A percentile compares a stretch with the other conserved stretches of the same genome.
Conservation (phyloP, 2,329 filamentous ascomycete genomes). For the Talaromyces islandicus region DNA sequence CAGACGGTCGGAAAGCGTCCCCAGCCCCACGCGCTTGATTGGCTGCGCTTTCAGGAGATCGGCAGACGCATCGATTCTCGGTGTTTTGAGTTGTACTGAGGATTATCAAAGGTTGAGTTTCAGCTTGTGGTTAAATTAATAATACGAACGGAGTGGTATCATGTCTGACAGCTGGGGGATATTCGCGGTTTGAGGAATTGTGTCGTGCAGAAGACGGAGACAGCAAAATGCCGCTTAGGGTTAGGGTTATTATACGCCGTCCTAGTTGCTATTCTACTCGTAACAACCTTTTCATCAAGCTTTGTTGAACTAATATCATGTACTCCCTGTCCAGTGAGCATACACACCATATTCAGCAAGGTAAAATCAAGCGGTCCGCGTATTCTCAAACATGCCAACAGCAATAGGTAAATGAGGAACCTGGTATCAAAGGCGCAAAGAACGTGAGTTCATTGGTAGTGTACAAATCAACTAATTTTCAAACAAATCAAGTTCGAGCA, state of each 20-base stretch:
- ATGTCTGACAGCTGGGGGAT: neutral
- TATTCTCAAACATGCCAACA: neutral
- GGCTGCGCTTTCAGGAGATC: neutral
- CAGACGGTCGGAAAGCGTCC: neutral
- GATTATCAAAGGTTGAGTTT: neutral
- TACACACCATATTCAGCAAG: neutral
- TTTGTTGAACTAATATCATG: neutral
- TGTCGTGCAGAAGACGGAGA: neutral
- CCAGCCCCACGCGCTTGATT: neutral
- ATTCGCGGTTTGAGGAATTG: neutral
- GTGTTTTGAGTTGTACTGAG: neutral
- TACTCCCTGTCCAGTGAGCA: neutral
- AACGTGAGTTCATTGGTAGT: neutral
- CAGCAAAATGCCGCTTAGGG: neutral
- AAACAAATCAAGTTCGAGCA: neutral
- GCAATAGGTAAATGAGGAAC: neutral
- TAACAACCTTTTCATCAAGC: neutral
- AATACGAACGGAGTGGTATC: neutral
- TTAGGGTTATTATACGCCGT: neutral
- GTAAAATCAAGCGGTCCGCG: neutral
- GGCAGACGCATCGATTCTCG: neutral
- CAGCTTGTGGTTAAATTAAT: neutral
- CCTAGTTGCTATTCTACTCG: neutral
- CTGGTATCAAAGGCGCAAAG: neutral
- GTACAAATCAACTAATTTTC: neutral